Evolutionary conservation across 192 early-diverging fungal genomes (phyloP), one percentile per base, ranked within the genome.

Genomic region (Lunasporangiospora selenospora): DNA sequence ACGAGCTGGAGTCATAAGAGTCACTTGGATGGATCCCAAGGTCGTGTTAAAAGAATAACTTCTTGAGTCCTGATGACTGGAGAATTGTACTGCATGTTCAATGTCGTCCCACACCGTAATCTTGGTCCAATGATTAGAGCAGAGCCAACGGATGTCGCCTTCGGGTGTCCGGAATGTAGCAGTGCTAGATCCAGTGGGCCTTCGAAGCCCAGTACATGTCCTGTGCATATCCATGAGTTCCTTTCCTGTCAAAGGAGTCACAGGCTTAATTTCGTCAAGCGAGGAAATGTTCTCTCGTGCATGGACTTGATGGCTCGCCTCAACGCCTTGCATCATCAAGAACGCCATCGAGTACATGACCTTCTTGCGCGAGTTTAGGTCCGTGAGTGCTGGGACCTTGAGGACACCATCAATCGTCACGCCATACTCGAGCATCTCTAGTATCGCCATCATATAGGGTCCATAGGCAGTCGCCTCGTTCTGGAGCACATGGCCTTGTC

Each of bases 401-500:
- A 41, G 30, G 26, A 21, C 24, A 16, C 63, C 63, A 7, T 57
- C 47, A 9, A 57, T 39, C 3, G 26, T 34, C 10, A 34, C 32
- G 26, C 63, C 63, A 21, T 70, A 70, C 39, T 52, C 30, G n/a
- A 70, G 49, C 58, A 70, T 70, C 53, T 70, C 67, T 23, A 70
- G 46, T 19, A 70, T 39, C 10, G 67, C 58, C 67, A 70, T 55
- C 31, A 70, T 54, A 27, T 70, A 46, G 3, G 47, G 31, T 3
- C 53, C 67, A 9, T 13, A 24, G 18, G 31, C 34, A 10, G 5
- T 15, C 3, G 32, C 43, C 0, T 65, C 54, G 31, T 65, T 57
- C 9, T 31, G 39, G 13, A 56, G 30, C 10, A 30, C 29, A 45
- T 54, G 27, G 3, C 37, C 53, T 7, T 6, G 10, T 26, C 15